These are phyloP conservation scores for Kuraishia molischiana DNA, from an alignment of 805 yeast species.

Conservation along the genomic window DNA sequence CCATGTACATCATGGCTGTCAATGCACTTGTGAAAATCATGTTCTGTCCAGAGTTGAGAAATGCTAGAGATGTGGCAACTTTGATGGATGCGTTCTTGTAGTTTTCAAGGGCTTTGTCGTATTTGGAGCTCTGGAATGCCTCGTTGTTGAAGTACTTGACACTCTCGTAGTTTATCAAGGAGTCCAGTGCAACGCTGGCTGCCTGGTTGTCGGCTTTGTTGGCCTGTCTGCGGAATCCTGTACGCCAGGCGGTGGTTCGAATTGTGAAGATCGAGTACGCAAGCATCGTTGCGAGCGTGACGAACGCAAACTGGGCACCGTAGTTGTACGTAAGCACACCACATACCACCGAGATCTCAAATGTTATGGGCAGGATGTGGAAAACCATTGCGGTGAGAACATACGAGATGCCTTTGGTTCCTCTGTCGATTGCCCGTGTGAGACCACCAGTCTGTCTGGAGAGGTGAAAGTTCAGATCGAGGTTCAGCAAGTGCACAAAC, in stretches of 20 bases:
- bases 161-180: constrained; percentile 87
- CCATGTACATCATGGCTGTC: constrained; percentile 98
- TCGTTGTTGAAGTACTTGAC: constrained; percentile 95
- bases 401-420: constrained; percentile 93
- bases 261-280: constrained; percentile 83
- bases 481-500: constrained; percentile 68
- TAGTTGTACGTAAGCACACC: constrained; percentile 91
- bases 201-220: constrained; percentile 92
- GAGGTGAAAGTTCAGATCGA: constrained; percentile 86
- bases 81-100: constrained; percentile 72
- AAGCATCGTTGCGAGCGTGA: constrained; percentile 82
- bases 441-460: constrained; percentile 92
- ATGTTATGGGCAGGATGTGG: constrained; percentile 86
- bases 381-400: constrained; percentile 96
- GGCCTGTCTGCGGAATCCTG: constrained; percentile 80
- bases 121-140: constrained; percentile 64
- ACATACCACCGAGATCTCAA: constrained; percentile 88
- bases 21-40: constrained; percentile 78
- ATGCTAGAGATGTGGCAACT: constrained; percentile 79
- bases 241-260: constrained; percentile 92
- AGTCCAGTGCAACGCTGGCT: constrained; percentile 91
- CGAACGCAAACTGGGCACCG: constrained; percentile 82
- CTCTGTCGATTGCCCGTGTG: constrained; percentile 93
- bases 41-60: constrained; percentile 71
- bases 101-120: constrained; percentile 59